Evolutionary conservation across 768 basidiomycete species (phyloP).

Genomic region (Phylloporus sp.): DNA sequence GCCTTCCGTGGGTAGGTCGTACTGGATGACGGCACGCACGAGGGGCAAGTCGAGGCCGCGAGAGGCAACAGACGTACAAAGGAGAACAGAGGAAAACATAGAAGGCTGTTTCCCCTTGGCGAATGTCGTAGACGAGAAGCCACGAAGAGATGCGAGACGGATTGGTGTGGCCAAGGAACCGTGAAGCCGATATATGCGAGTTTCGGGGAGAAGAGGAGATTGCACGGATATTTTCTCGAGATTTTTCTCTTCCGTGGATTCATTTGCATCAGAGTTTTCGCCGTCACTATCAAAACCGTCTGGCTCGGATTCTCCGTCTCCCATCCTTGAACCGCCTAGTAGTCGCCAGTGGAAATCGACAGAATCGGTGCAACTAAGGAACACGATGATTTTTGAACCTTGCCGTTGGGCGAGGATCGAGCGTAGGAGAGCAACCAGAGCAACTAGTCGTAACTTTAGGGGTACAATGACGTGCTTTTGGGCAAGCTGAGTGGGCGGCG

Average conservation of each 20-base stretch:
- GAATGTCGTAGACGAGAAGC: slow-evolving; percentile 55
- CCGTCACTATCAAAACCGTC: slow-evolving; percentile 23
- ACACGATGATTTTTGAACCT: slow-evolving; percentile 82
- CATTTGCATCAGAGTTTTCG: slow-evolving; percentile 25
- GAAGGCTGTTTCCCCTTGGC: slow-evolving; percentile 28
- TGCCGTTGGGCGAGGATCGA: slow-evolving; percentile 64
- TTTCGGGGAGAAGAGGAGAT: slow-evolving; percentile 76
- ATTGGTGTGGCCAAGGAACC: slow-evolving; percentile 81
- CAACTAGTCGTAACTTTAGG: slow-evolving; percentile 89
- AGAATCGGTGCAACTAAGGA: slow-evolving; percentile 94
- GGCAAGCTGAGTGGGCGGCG: slow-evolving; percentile 87
- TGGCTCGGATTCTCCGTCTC: slow-evolving; percentile 26
- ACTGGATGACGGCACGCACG: slow-evolving; percentile 93
- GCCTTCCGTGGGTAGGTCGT: slow-evolving; percentile 96
- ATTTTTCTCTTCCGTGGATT: slow-evolving; percentile 21
- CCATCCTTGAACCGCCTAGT: slow-evolving; percentile 70
- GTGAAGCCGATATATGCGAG: slow-evolving; percentile 84
- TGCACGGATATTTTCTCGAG: slow-evolving; percentile 45
- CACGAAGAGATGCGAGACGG: slow-evolving; percentile 77
- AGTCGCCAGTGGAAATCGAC: slow-evolving; percentile 96
- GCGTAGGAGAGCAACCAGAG: slow-evolving; percentile 81
- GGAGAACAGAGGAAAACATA: slow-evolving; percentile 60
- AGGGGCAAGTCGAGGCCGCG: slow-evolving; percentile 93
- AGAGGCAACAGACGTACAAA: slow-evolving; percentile 98
- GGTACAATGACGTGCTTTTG: slow-evolving; percentile 91